Percentiles rank a stretch among this genome's conserved stretches.
Conservation (phyloP, 345 rosid genomes). For the Acer saccharum region DNA sequence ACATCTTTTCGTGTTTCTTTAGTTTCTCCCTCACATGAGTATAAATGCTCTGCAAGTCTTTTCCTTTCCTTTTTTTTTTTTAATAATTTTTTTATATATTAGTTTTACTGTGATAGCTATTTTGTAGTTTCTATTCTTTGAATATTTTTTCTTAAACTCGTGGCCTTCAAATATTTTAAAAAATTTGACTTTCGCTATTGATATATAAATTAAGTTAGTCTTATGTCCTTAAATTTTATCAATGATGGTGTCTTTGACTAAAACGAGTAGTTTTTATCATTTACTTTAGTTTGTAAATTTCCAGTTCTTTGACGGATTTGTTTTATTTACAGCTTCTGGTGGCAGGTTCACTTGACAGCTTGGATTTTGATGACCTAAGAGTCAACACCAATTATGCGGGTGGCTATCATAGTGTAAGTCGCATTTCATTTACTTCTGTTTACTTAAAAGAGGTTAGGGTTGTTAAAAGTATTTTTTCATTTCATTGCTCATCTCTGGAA, state of each 20-base stretch:
- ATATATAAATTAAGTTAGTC: background rate
- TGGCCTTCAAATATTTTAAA: no score
- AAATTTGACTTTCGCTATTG: background rate
- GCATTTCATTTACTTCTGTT: slow-evolving; percentile 4
- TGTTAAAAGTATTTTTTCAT: background rate
- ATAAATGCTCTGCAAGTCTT: background rate
- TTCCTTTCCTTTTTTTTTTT: background rate
- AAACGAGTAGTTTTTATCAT: background rate
- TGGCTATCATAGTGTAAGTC: slow-evolving; percentile 80
- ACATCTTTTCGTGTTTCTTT: background rate
- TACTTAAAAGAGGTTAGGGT: background rate
- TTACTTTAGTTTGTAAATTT: background rate
- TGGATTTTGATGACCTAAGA: slow-evolving; percentile 96
- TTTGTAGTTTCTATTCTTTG: background rate
- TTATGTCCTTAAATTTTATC: background rate
- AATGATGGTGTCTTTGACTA: background rate
- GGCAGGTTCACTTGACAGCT: slow-evolving; percentile 94
- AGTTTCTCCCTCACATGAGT: background rate
- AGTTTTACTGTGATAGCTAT: background rate
- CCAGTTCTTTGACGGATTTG: slow-evolving; percentile 10
- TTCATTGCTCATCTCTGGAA: slow-evolving; percentile 6
- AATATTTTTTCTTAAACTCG: background rate
- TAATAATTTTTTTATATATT: background rate
- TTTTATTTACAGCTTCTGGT: slow-evolving; percentile 75
- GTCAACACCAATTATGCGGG: slow-evolving; percentile 79